Evolutionary conservation across 139 green algal species (phyloP).

Genomic region (Chlamydomonas eustigma): DNA sequence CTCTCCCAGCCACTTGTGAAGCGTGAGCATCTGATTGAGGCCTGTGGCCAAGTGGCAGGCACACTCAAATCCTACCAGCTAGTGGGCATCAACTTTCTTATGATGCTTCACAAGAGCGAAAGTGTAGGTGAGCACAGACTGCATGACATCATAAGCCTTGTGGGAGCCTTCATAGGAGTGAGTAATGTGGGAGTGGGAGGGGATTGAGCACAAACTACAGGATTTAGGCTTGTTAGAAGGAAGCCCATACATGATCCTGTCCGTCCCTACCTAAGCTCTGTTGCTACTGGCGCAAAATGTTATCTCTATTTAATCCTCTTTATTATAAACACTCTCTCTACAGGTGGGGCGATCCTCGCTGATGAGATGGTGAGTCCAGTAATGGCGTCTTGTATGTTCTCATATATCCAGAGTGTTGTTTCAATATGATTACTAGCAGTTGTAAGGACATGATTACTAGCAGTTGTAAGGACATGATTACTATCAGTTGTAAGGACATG

Average conservation of each 20-base stretch:
- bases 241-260: too few species aligned
- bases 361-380: constrained; percentile 66
- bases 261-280: too few species aligned
- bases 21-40: constrained; percentile 36
- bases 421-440: too few species aligned
- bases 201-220: not conserved
- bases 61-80: constrained; percentile 89
- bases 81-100: constrained; percentile 91
- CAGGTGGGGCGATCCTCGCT: constrained; percentile 68
- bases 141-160: constrained; percentile 78
- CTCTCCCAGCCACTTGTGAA: not conserved
- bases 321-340: too few species aligned
- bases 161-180: constrained; percentile 10
- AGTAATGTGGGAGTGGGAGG: not conserved
- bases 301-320: too few species aligned
- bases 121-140: constrained; percentile 71
- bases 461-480: too few species aligned
- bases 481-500: too few species aligned
- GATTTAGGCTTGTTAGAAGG: too few species aligned
- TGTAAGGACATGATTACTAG: too few species aligned
- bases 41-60: constrained; percentile 43
- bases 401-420: too few species aligned
- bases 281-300: too few species aligned
- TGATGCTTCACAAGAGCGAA: constrained; percentile 65
- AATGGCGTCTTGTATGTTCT: not conserved